Evolutionary conservation across 179 eudicot species (phyloP).

Genomic region (Silene noctiflora): DNA sequence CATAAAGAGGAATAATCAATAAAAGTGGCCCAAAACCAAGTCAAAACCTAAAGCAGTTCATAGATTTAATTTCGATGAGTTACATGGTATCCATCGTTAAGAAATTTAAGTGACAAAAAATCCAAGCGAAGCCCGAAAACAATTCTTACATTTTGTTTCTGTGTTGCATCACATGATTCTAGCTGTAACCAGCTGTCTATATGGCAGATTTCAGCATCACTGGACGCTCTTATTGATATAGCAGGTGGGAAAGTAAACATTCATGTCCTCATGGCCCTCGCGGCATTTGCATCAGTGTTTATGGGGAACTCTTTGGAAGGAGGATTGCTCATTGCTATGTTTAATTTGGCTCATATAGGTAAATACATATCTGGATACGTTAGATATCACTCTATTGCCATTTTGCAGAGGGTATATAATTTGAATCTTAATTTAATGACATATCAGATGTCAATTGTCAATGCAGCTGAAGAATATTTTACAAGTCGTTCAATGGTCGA

Average conservation of each 20-base stretch:
- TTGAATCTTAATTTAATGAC: conserved; percentile 11
- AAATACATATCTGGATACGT: conserved; percentile 11
- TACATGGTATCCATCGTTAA: not conserved
- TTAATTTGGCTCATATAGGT: conserved; percentile 97
- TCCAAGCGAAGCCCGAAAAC: not conserved
- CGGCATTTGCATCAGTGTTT: conserved; percentile 86
- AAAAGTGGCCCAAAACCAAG: not conserved
- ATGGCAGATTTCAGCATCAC: conserved; percentile 76
- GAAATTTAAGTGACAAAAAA: not conserved
- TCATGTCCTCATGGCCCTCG: conserved; percentile 95
- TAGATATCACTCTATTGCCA: not conserved
- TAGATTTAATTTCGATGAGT: not conserved
- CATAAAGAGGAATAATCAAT: not conserved
- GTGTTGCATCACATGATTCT: not conserved
- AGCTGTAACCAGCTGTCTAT: conserved; percentile 20
- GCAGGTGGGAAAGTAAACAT: conserved; percentile 89
- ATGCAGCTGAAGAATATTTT: conserved; percentile 95
- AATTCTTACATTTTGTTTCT: not conserved
- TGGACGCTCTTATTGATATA: conserved; percentile 79
- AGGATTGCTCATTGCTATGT: conserved; percentile 95
- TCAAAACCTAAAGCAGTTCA: not conserved
- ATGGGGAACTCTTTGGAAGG: conserved; percentile 97
- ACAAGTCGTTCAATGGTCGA: conserved; percentile 93
- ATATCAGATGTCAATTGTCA: conserved; percentile 19
- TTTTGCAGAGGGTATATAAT: not conserved